Evolutionary conservation across 177 flowering plant genomes (phyloP).

Genomic region (Vitis hybrid): DNA sequence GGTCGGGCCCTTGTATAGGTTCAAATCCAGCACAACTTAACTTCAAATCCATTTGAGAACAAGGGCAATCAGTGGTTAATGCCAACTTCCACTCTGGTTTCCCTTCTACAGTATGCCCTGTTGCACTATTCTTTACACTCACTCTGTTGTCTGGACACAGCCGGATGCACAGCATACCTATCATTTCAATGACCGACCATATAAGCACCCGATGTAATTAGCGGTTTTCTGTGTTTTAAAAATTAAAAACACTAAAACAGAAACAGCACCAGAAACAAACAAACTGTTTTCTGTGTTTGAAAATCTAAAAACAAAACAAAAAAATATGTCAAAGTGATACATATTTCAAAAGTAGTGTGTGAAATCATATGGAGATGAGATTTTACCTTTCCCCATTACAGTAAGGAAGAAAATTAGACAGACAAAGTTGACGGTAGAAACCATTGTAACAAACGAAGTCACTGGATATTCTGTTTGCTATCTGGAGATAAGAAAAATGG

Average conservation of each 20-base stretch:
- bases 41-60: constrained; percentile 4
- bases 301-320: too few species aligned
- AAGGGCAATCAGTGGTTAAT: constrained; percentile 18
- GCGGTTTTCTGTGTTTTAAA: too few species aligned
- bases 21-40: constrained; percentile 21
- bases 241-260: too few species aligned
- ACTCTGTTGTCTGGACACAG: constrained; percentile 9
- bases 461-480: too few species aligned
- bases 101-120: constrained; percentile 1
- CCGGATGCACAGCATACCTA: constrained; percentile 2
- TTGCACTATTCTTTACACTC: constrained; percentile 4
- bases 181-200: not conserved
- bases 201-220: too few species aligned
- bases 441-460: too few species aligned
- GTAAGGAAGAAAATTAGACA: constrained; percentile 2
- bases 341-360: too few species aligned
- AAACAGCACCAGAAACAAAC: too few species aligned
- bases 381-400: constrained; percentile 14
- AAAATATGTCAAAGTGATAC: too few species aligned
- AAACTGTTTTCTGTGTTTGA: too few species aligned
- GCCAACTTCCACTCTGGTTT: constrained; percentile 18
- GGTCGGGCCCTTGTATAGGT: constrained; percentile 6
- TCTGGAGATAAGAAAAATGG: not conserved
- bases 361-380: too few species aligned
- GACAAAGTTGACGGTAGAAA: not conserved